Percentiles rank a stretch among this genome's conserved stretches.
Conservation (phyloP, 2,329 filamentous ascomycete genomes). For the Trichoderma cornu-damae region DNA sequence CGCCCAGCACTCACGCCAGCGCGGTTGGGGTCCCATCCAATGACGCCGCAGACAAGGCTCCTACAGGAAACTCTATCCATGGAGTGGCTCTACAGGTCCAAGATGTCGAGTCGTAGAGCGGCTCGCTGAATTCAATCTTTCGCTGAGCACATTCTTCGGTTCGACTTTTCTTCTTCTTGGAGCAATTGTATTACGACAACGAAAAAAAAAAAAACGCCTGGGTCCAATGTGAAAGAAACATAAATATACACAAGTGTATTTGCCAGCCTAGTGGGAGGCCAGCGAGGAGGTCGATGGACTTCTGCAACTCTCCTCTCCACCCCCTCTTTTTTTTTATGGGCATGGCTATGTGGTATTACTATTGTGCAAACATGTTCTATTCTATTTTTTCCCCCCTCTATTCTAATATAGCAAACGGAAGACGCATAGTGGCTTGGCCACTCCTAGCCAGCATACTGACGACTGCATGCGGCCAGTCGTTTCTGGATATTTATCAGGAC, state of each 20-base stretch:
- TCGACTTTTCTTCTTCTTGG: neutral
- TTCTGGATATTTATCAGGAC: conserved; percentile 20
- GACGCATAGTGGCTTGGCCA: neutral
- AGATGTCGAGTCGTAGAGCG: conserved; percentile 30
- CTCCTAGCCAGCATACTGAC: neutral
- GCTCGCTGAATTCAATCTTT: neutral
- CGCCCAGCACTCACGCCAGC: conserved; percentile 59
- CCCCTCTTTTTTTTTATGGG: neutral
- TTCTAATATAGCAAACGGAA: conserved; percentile 13
- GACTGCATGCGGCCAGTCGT: conserved; percentile 5
- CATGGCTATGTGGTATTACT: conserved; percentile 1
- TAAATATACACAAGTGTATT: neutral
- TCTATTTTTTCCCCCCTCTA: neutral
- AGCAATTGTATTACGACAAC: conserved; percentile 16
- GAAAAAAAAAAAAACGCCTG: neutral
- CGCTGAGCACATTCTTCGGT: neutral
- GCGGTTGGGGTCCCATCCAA: conserved; percentile 39
- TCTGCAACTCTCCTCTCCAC: neutral
- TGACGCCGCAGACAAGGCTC: conserved; percentile 26
- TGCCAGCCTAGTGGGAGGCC: neutral
- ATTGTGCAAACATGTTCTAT: conserved; percentile 2
- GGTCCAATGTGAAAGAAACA: conserved; percentile 5
- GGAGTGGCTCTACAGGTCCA: conserved; percentile 26
- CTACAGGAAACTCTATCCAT: conserved; percentile 17
- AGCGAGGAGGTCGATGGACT: neutral